Conservation (phyloP, 2,329 filamentous ascomycete species). For the Ascochyta clinopodiicola region DNA sequence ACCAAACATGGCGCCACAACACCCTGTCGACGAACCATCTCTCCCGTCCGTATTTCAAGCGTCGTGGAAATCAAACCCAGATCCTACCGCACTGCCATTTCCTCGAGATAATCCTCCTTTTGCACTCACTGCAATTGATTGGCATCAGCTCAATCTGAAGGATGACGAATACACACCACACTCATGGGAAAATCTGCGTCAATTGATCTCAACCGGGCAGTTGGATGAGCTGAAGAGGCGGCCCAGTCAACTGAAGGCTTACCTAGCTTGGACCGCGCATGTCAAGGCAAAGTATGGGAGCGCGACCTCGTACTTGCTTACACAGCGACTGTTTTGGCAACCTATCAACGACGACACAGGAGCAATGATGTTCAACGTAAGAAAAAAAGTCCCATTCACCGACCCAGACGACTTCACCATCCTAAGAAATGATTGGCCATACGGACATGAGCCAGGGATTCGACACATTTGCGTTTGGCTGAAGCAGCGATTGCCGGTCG, state of each 20-base stretch:
- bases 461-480: conserved; percentile 64
- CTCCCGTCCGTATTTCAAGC: conserved; percentile 40
- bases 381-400: conserved; percentile 60
- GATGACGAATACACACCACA: conserved; percentile 45
- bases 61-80: conserved; percentile 38
- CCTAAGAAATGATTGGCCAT: conserved; percentile 69
- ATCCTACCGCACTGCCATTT: conserved; percentile 45
- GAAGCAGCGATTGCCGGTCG: conserved; percentile 44
- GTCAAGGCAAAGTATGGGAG: conserved; percentile 63
- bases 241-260: conserved; percentile 65
- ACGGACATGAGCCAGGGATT: conserved; percentile 62
- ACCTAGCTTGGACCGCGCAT: conserved; percentile 64
- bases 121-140: conserved; percentile 43
- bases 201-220: conserved; percentile 54
- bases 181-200: conserved; percentile 41
- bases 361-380: conserved; percentile 49
- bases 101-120: conserved; percentile 45
- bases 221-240: conserved; percentile 64
- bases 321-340: conserved; percentile 62
- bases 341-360: conserved; percentile 23
- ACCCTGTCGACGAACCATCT: conserved; percentile 30
- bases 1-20: conserved; percentile 19
- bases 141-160: conserved; percentile 41
- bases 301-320: conserved; percentile 63
- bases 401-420: conserved; percentile 62